Conservation (phyloP, 805 yeast genomes). For the Candida silvicultrix region DNA sequence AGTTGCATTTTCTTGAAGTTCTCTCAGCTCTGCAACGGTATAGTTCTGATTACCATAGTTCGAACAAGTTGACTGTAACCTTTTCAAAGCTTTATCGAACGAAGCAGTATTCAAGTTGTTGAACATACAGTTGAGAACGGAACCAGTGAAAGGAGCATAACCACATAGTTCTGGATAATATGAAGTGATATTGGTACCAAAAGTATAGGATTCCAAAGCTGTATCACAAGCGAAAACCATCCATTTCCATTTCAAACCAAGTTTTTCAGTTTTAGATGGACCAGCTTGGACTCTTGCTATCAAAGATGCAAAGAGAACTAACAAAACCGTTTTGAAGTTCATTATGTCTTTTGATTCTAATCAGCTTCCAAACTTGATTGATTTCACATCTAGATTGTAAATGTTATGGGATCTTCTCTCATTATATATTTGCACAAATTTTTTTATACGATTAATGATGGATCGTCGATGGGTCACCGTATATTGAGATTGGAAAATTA, state of each 20-base stretch:
- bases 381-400: too few species aligned
- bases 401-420: too few species aligned
- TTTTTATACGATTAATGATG: background rate
- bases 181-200: background rate
- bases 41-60: constrained; percentile 4
- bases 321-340: background rate
- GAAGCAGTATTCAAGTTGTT: background rate
- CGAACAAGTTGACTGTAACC: background rate
- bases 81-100: constrained; percentile 1
- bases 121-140: constrained; percentile 5
- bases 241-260: background rate
- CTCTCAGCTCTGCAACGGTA: constrained; percentile 16
- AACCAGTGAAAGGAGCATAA: background rate
- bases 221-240: background rate
- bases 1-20: constrained; percentile 26
- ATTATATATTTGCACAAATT: too few species aligned
- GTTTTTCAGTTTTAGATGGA: background rate
- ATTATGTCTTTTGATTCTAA: too few species aligned
- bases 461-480: background rate
- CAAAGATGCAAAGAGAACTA: background rate
- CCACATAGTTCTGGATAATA: background rate
- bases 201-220: background rate
- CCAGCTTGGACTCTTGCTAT: background rate
- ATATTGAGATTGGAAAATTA: background rate
- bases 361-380: too few species aligned